Evolutionary conservation across 805 yeast genomes (phyloP), one percentile per base, ranked within the genome.

Genomic region (Candida gorgasii): DNA sequence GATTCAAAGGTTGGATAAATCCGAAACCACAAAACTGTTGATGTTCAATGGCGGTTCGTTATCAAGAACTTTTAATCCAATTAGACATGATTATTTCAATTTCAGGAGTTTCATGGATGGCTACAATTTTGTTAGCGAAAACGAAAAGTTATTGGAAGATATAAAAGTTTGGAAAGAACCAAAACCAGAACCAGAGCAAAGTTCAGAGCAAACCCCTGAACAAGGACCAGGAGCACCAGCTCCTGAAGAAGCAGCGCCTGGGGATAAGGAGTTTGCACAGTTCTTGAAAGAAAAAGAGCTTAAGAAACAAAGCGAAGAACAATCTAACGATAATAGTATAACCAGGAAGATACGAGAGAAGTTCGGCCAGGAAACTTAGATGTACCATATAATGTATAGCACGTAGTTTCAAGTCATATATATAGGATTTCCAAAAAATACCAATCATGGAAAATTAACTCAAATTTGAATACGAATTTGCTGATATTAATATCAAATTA

Each of bases 21-120:
- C 49, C 3, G 45, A 55, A 33, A 46, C 62, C 16, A 56, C 67
- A 6, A 40, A 50, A 32, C 15, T 22, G 13, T 19, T 58, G n/a
- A 42, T 57, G 23, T 43, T 53, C 17, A 28, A 37, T 8, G 39
- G 40, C 8, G 39, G 42, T 15, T 40, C 26, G 13, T 23, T 44
- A 9, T 40, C 24, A 27, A 43, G 39, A 6, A 22, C 20, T 9
- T 47, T 45, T 22, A 26, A 43, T n/a, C 52, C 52, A 15, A 36
- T 55, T 8, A 45, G 61, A 31, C 61, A 48, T 31, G 62, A 58
- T 44, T 36, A 27, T 17, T 59, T 58, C 40, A 51, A 43, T n/a
- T 52, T 16, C 29, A 39, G 33, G 6, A 28, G 43, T 8, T 28
- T 34, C 12, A 19, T 33, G 18, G 34, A 42, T 8, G 42, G 39